Percentiles rank a stretch among this genome's conserved stretches.
These are phyloP conservation scores for Phialophora verrucosa DNA, from an alignment of 2,329 filamentous ascomycete species.

Conservation along the genomic window DNA sequence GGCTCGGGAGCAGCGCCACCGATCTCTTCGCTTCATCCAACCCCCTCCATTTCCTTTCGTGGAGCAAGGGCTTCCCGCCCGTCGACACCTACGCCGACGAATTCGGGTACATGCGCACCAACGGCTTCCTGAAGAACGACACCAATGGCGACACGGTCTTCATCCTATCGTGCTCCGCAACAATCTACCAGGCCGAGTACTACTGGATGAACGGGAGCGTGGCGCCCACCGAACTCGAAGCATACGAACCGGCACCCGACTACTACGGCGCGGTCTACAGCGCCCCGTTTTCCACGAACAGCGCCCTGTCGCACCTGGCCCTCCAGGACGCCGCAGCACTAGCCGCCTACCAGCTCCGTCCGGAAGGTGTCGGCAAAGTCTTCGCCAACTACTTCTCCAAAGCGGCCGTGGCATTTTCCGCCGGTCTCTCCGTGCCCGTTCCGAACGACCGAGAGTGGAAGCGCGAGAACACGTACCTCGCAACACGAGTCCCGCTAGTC, in stretches of 20 bases:
- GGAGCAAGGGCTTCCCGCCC: constrained; percentile 38
- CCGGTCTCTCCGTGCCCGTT: constrained; percentile 26
- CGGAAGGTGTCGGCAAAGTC: constrained; percentile 23
- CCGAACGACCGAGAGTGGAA: constrained; percentile 30
- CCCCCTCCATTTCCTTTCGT: constrained; percentile 33
- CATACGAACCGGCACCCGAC: constrained; percentile 17
- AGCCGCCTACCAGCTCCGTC: constrained; percentile 25
- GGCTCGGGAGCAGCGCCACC: constrained; percentile 21
- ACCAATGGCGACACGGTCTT: constrained; percentile 34
- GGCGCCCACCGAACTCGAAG: constrained; percentile 15
- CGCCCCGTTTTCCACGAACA: constrained; percentile 34
- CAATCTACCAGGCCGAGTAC: constrained; percentile 34
- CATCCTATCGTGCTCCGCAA: constrained; percentile 33
- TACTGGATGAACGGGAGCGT: constrained; percentile 33
- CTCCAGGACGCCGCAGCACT: constrained; percentile 28
- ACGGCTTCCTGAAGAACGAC: constrained; percentile 26
- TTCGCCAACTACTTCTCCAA: constrained; percentile 33
- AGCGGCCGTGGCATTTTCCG: constrained; percentile 33
- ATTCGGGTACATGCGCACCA: constrained; percentile 28
- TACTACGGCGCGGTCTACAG: constrained; percentile 34
- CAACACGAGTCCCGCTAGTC: constrained; percentile 31
- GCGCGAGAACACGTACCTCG: constrained; percentile 28
- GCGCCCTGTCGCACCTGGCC: constrained; percentile 28
- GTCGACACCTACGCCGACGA: constrained; percentile 30
- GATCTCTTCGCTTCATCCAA: constrained; percentile 32